Conservation (phyloP, 2,329 filamentous ascomycete genomes). For the Neurospora sp. region DNA sequence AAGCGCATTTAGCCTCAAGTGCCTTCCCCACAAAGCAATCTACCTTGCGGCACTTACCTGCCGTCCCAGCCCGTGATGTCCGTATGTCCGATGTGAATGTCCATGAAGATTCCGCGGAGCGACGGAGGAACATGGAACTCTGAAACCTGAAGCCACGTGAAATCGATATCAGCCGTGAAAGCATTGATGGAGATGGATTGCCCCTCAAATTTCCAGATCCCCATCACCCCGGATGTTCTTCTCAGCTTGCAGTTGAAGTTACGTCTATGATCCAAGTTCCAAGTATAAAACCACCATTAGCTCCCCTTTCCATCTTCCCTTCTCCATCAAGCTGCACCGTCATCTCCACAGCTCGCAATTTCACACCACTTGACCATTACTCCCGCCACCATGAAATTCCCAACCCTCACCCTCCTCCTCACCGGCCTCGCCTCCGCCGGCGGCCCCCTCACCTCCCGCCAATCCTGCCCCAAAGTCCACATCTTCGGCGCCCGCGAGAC, state of each 20-base stretch:
- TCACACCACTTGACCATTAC: not conserved
- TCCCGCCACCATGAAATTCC: constrained; percentile 10
- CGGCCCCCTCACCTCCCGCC: constrained; percentile 43
- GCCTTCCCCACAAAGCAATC: not conserved
- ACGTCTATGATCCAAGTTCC: too few relatives aligned
- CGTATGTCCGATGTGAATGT: not conserved
- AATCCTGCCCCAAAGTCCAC: constrained; percentile 36
- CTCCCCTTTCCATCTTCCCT: too few relatives aligned
- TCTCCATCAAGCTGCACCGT: not conserved
- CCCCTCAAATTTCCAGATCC: too few relatives aligned
- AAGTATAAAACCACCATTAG: not conserved
- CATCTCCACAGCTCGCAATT: not conserved
- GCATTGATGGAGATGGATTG: too few relatives aligned
- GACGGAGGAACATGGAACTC: not conserved
- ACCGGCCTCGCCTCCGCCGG: constrained; percentile 32
- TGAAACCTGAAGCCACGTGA: not conserved
- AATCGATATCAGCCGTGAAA: too few relatives aligned
- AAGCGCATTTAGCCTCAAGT: not conserved
- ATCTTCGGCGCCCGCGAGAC: constrained; percentile 39
- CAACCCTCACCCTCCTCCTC: constrained; percentile 18
- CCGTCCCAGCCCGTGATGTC: not conserved
- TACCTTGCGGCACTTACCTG: not conserved
- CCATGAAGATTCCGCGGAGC: not conserved
- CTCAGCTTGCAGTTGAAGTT: too few relatives aligned
- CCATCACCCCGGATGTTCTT: too few relatives aligned